A percentile compares a stretch with the other conserved stretches of the same genome.
Conservation (phyloP, 805 yeast genomes). For the Priceomyces castillae region DNA sequence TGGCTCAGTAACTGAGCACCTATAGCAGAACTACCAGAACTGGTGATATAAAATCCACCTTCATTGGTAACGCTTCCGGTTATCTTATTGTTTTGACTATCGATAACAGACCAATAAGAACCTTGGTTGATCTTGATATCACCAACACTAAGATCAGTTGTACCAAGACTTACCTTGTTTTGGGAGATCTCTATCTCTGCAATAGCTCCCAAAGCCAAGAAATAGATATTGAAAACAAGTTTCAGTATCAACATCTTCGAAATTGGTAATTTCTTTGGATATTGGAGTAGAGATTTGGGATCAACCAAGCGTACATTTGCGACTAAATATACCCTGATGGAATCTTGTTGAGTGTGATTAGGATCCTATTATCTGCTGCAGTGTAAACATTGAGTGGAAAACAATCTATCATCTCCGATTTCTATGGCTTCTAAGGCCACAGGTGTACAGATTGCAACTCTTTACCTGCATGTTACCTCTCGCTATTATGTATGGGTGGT, state of each 20-base stretch:
- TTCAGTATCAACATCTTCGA: not conserved
- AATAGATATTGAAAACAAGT: not conserved
- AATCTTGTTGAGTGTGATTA: not conserved
- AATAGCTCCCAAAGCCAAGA: not conserved
- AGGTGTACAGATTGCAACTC: not conserved
- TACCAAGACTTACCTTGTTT: not conserved
- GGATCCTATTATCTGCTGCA: not conserved
- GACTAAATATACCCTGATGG: not conserved
- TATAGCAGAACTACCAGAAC: not conserved
- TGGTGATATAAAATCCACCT: slow-evolving; percentile 19
- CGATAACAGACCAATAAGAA: slow-evolving; percentile 25
- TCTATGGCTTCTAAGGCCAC: not conserved
- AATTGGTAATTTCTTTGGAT: not conserved
- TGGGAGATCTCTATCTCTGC: not conserved
- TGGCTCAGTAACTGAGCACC: not conserved
- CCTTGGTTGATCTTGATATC: slow-evolving; percentile 16
- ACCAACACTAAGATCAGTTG: slow-evolving; percentile 13
- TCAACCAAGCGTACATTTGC: no score
- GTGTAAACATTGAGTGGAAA: not conserved
- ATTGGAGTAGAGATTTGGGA: no score
- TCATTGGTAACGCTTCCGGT: slow-evolving; percentile 20
- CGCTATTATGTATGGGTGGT: not conserved
- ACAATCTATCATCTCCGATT: not conserved
- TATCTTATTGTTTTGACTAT: slow-evolving; percentile 17
- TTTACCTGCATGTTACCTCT: not conserved